phyloP scores from a whole-genome alignment of 2,329 filamentous ascomycete genomes.

The Xylaria polymorpha region DNA sequence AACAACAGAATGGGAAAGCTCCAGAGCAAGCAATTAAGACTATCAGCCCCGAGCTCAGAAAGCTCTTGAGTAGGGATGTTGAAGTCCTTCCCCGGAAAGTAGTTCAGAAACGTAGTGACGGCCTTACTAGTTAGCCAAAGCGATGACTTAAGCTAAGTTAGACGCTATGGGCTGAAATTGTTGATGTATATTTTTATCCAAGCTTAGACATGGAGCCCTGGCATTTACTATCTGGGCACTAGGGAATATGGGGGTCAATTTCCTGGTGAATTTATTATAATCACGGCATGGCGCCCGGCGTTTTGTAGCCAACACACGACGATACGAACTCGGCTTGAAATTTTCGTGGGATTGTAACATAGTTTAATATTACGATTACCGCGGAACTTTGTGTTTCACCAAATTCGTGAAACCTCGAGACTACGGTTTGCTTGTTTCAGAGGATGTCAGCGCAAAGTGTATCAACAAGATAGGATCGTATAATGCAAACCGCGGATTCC shows the following conservation, averaged over 20 bases:
- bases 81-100: conserved; percentile 48
- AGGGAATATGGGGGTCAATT: neutral
- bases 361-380: neutral
- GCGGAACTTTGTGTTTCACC: neutral
- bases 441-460: neutral
- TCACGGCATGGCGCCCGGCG: conserved; percentile 27
- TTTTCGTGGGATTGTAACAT: conserved; percentile 4
- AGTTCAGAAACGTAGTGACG: conserved; percentile 45
- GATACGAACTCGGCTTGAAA: conserved; percentile 1
- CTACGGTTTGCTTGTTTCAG: neutral
- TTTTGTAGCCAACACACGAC: neutral
- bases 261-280: neutral
- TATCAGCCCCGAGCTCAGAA: conserved; percentile 68
- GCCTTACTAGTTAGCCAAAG: conserved; percentile 38
- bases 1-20: conserved; percentile 51
- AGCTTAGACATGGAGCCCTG: neutral
- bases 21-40: conserved; percentile 57
- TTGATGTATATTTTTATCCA: conserved; percentile 11
- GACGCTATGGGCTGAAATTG: conserved; percentile 33
- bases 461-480: neutral
- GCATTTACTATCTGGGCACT: neutral
- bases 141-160: neutral
- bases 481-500: neutral
- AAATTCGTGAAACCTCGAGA: neutral
- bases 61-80: conserved; percentile 59